Evolutionary conservation across 139 green algal genomes (phyloP), one percentile per base, ranked within the genome.

Genomic region (Trebouxia sp.): DNA sequence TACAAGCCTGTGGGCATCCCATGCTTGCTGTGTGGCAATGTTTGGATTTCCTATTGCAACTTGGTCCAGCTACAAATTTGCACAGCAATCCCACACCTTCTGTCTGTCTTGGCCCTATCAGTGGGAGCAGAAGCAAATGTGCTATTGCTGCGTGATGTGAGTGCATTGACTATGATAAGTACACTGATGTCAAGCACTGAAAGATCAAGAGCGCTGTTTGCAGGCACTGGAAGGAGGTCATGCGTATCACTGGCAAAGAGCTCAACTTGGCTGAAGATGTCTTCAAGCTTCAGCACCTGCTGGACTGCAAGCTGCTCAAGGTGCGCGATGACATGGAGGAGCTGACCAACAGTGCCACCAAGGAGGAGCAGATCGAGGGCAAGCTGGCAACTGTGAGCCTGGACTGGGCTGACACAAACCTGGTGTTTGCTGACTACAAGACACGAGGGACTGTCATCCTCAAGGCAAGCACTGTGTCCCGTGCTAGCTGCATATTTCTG

Each of bases 351-450:
- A 87, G 89, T 1, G 94, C 93, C 4, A 88, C 95, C 14, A 98
- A 98, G 85, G 95, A 98, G 88, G 95, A 97, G 87, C 87, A 92
- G 78, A 94, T 98, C 14, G 94, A 98, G 87, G 51, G 81, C 24
- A 98, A 97, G 89, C 88, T 98, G 51, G 85, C 85, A 20, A 65
- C 42, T 2, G 11, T 95, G 8, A 55, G 43, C 5, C 81, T 77
- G 1, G 83, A 91, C 50, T 94, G 91, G 90, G 81, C 62, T 28
- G 75, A 82, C 11, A 66, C 83, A 62, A 55, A 55, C 53, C 83
- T 96, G 56, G 87, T 76, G 28, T 98, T 98, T 83, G 87, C 89
- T 28, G 92, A 96, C 69, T 97, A 98, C 92, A 98, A 98, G 89
- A 92, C 88, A 3, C 87, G 94, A 32, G 95, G 94, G 1, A 85